Conservation (phyloP, 2,329 filamentous ascomycete genomes). For the Sclerotinia spermophila region DNA sequence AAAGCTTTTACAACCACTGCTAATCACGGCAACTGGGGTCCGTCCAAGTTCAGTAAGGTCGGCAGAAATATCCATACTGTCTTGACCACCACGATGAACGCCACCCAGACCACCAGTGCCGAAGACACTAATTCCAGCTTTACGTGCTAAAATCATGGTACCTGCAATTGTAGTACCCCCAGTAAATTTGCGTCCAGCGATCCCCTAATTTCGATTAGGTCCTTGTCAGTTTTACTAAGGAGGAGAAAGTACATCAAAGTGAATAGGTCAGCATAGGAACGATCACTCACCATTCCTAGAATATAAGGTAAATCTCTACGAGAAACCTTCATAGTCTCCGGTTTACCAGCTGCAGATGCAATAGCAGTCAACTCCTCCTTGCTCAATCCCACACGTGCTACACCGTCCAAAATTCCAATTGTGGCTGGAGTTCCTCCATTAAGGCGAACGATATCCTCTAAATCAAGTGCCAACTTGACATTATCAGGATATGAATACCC, state of each 20-base stretch:
- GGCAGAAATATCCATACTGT: slow-evolving; percentile 88
- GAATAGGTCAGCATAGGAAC: background rate
- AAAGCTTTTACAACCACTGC: slow-evolving; percentile 93
- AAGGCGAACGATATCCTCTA: slow-evolving; percentile 76
- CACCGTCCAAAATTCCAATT: slow-evolving; percentile 79
- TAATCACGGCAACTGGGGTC: slow-evolving; percentile 82
- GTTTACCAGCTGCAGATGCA: slow-evolving; percentile 58
- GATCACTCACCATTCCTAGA: slow-evolving; percentile 62
- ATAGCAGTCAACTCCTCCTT: slow-evolving; percentile 71
- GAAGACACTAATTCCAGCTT: slow-evolving; percentile 88
- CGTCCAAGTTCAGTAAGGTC: slow-evolving; percentile 91
- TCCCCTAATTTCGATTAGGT: slow-evolving; percentile 45
- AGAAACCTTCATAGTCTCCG: slow-evolving; percentile 75
- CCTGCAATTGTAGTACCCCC: slow-evolving; percentile 92
- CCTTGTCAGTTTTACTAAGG: background rate
- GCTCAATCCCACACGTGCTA: slow-evolving; percentile 74
- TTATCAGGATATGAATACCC: slow-evolving; percentile 75
- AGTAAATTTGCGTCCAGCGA: slow-evolving; percentile 65
- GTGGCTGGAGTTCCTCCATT: slow-evolving; percentile 87
- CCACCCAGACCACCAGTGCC: slow-evolving; percentile 93
- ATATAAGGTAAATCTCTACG: slow-evolving; percentile 82
- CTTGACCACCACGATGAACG: slow-evolving; percentile 84
- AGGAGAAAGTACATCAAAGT: background rate
- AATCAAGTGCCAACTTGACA: slow-evolving; percentile 66
- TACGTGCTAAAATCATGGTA: slow-evolving; percentile 83